Evolutionary conservation across 768 basidiomycete species (phyloP).

Genomic region (Mycena vitilis): DNA sequence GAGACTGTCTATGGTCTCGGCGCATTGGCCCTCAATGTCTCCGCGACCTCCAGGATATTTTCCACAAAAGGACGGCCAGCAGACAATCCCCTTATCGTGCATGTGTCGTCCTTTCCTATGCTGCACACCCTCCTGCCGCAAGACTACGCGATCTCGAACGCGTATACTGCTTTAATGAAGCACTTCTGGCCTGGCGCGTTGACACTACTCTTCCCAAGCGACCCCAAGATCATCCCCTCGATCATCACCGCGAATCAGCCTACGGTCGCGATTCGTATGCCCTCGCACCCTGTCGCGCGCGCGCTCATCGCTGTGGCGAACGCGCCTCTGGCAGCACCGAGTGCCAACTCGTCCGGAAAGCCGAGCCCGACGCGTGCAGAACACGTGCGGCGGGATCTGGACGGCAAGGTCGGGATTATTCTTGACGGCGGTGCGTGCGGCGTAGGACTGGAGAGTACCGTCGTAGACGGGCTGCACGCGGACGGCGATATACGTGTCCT

Average conservation of each 20-base stretch:
- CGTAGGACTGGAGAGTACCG: constrained; percentile 96
- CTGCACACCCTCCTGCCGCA: constrained; percentile 78
- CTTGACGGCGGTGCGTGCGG: constrained; percentile 93
- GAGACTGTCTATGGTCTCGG: constrained; percentile 99
- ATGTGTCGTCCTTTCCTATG: constrained; percentile 90
- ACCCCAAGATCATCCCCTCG: constrained; percentile 69
- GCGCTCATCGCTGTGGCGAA: constrained; percentile 84
- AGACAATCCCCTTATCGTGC: constrained; percentile 98
- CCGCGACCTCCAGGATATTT: constrained; percentile 82
- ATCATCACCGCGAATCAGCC: constrained; percentile 83
- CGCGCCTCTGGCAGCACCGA: constrained; percentile 90
- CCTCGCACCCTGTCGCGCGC: constrained; percentile 91
- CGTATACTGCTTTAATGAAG: constrained; percentile 81
- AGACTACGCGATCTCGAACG: constrained; percentile 65
- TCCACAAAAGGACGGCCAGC: constrained; percentile 90
- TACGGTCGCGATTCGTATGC: constrained; percentile 93
- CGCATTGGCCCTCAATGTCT: constrained; percentile 76
- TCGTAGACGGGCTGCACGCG: constrained; percentile 85
- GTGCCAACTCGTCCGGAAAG: constrained; percentile 93
- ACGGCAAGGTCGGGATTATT: constrained; percentile 79
- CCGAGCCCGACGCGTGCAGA: constrained; percentile 92
- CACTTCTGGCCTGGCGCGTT: constrained; percentile 96
- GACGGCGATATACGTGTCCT: constrained; percentile 85
- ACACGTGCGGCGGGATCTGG: constrained; percentile 85
- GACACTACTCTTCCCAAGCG: constrained; percentile 89